Evolutionary conservation across 495 filamentous ascomycete genomes (phyloP).

Genomic region (Hypoxylon intermedium): DNA sequence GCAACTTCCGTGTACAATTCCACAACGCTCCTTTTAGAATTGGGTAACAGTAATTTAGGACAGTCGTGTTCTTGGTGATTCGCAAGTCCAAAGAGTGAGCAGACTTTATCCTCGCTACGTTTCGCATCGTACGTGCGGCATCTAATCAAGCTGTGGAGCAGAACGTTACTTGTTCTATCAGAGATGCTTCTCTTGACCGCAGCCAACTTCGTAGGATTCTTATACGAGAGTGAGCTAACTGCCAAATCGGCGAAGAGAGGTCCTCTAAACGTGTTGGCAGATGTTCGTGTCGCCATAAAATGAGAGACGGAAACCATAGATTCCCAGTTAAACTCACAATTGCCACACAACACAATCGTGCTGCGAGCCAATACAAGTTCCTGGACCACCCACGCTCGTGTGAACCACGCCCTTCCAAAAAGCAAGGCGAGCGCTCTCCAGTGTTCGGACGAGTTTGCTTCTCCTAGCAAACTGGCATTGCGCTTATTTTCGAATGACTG

Average conservation of each 20-base stretch:
- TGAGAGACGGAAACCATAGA: constrained; percentile 20
- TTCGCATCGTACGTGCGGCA: constrained; percentile 33
- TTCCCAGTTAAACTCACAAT: constrained; percentile 24
- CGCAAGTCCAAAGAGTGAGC: constrained; percentile 24
- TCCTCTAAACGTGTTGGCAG: constrained; percentile 13
- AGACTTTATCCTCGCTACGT: constrained; percentile 26
- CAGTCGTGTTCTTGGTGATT: not conserved
- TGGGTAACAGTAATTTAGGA: constrained; percentile 1
- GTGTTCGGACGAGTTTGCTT: constrained; percentile 11
- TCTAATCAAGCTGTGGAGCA: constrained; percentile 26
- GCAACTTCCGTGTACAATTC: constrained; percentile 17
- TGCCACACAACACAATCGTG: constrained; percentile 25
- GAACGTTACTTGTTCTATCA: not conserved
- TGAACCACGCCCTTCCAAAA: constrained; percentile 35
- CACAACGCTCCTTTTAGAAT: constrained; percentile 14
- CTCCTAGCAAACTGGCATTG: not conserved
- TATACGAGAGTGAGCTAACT: constrained; percentile 16
- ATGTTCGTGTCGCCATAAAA: constrained; percentile 9
- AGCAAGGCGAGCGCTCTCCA: constrained; percentile 30
- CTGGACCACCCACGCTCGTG: constrained; percentile 37
- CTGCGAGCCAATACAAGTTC: constrained; percentile 28
- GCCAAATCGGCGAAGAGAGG: not conserved
- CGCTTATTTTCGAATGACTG: constrained; percentile 1
- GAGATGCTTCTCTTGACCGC: constrained; percentile 13
- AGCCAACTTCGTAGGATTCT: constrained; percentile 27